Percentiles rank a stretch among this genome's conserved stretches.
Evolutionary conservation across 805 yeast species (phyloP).

Genomic region (Candida coleopterorum): DNA sequence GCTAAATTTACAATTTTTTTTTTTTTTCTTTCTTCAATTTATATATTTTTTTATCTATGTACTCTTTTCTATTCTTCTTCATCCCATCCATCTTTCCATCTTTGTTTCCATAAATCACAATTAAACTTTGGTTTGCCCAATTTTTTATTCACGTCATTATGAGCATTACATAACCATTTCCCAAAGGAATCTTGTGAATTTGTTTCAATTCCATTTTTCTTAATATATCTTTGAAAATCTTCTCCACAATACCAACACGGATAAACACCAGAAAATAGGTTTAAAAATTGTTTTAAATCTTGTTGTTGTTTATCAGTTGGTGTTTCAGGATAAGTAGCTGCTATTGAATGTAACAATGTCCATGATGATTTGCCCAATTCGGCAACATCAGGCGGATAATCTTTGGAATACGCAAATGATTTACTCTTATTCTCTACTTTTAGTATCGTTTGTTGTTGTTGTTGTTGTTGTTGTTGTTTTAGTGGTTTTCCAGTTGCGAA

Average conservation of each 20-base stretch:
- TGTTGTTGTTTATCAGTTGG: slow-evolving; percentile 60
- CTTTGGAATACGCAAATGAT: slow-evolving; percentile 30
- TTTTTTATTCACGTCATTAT: slow-evolving; percentile 85
- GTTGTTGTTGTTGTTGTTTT: neutral
- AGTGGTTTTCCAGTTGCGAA: slow-evolving; percentile 37
- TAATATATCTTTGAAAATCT: slow-evolving; percentile 67
- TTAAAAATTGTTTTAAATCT: slow-evolving; percentile 68
- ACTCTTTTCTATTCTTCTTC: slow-evolving; percentile 5
- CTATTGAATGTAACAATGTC: slow-evolving; percentile 87
- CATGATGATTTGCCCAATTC: slow-evolving; percentile 82
- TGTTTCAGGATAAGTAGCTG: slow-evolving; percentile 77
- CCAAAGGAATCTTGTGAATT: slow-evolving; percentile 75
- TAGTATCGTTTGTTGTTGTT: neutral
- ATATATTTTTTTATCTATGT: neutral
- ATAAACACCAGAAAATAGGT: slow-evolving; percentile 70
- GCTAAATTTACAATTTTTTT: neutral
- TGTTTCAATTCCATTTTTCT: slow-evolving; percentile 50
- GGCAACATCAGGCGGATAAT: slow-evolving; percentile 84
- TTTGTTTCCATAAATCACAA: slow-evolving; percentile 83
- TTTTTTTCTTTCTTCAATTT: neutral
- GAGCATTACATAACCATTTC: slow-evolving; percentile 91
- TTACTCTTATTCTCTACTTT: neutral
- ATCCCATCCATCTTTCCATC: slow-evolving; percentile 97
- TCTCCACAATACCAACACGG: slow-evolving; percentile 94
- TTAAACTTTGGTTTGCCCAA: slow-evolving; percentile 83